phyloP scores from a whole-genome alignment of 306 rosid genomes.

The Cicer arietinum region DNA sequence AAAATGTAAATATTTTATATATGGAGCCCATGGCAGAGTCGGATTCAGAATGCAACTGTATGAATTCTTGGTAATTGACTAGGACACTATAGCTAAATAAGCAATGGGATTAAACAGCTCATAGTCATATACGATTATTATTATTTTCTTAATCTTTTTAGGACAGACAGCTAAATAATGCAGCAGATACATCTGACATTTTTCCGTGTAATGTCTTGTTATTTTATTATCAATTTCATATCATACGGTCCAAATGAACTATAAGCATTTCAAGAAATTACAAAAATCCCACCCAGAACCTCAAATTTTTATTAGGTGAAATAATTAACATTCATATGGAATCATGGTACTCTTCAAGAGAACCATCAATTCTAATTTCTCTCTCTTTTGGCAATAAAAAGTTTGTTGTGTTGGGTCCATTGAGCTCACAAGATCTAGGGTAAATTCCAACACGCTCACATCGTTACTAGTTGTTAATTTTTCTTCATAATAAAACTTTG shows the following conservation, averaged over 20 bases:
- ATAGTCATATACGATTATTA: not conserved
- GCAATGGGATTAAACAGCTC: conserved; percentile 27
- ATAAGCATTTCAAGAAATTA: too few species aligned
- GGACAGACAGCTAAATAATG: not conserved
- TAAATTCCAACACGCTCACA: too few species aligned
- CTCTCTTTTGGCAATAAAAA: too few species aligned
- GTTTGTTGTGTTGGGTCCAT: too few species aligned
- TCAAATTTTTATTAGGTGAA: too few species aligned
- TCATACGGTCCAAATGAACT: not conserved
- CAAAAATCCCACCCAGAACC: too few species aligned
- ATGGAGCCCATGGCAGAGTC: conserved; percentile 43
- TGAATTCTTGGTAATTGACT: conserved; percentile 20
- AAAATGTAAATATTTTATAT: conserved; percentile 9
- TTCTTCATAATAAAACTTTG: too few species aligned
- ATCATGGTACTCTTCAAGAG: too few species aligned
- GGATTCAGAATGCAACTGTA: conserved; percentile 16
- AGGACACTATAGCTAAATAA: not conserved
- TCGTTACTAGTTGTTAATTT: too few species aligned
- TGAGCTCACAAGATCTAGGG: too few species aligned
- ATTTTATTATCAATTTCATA: not conserved
- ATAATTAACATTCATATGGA: too few species aligned
- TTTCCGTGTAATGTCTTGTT: conserved; percentile 3
- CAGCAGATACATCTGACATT: conserved; percentile 14
- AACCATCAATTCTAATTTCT: too few species aligned
- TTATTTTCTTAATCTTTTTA: not conserved